Evolutionary conservation across 140 eudicot species (phyloP).

Genomic region (Senecio squalidus): DNA sequence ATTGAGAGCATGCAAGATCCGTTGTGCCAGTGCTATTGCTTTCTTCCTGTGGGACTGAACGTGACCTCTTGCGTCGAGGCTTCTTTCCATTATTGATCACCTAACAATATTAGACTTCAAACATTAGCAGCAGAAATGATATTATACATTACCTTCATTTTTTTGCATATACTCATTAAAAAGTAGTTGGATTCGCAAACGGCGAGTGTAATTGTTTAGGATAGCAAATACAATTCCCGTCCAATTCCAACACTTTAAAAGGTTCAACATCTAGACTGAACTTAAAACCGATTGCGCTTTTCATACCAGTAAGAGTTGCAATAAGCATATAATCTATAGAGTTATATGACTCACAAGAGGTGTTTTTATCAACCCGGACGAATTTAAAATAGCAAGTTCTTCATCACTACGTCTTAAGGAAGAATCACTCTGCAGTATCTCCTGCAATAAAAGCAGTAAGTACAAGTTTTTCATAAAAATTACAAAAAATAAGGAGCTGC

Average conservation of each 20-base stretch:
- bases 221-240: too few relatives aligned
- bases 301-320: too few relatives aligned
- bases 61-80: slow-evolving; percentile 49
- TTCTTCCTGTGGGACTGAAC: slow-evolving; percentile 40
- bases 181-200: too few relatives aligned
- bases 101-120: slow-evolving; percentile 25
- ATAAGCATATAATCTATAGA: background rate
- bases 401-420: too few relatives aligned
- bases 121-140: background rate
- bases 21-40: slow-evolving; percentile 9
- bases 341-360: slow-evolving; percentile 64
- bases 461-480: background rate
- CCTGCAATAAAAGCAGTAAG: background rate
- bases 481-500: background rate
- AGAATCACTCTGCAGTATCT: too few relatives aligned
- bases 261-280: too few relatives aligned
- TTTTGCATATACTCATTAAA: too few relatives aligned
- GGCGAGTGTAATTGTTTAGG: too few relatives aligned
- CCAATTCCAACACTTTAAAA: too few relatives aligned
- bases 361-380: slow-evolving; percentile 59
- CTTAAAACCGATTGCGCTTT: too few relatives aligned
- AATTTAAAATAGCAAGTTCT: slow-evolving; percentile 68
- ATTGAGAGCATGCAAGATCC: slow-evolving; percentile 68
- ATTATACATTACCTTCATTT: background rate
- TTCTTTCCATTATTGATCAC: slow-evolving; percentile 50